Evolutionary conservation across 164 flowering plant species (phyloP), one percentile per base, ranked within the genome.

Genomic region (Buxus sempervirens): DNA sequence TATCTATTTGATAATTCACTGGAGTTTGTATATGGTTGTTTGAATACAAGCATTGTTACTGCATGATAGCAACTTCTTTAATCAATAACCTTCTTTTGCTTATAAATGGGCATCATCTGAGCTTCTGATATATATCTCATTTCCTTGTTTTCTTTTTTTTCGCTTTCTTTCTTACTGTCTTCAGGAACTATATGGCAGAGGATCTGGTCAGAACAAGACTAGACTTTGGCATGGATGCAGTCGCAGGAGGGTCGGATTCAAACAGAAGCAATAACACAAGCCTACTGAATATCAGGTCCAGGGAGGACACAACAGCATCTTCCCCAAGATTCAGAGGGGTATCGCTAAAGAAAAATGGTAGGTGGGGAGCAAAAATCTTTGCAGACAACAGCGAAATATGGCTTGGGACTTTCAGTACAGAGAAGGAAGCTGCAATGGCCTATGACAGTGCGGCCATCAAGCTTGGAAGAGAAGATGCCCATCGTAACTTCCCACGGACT

Each of bases 301-400:
- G 58, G 22, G 24, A 3, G 2, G 23, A 55, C 22, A 0, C 7
- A 7, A 32, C 38, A 7, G 38, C 7, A 32, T 32, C 38, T 7
- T 32, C 13, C 0, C 56, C 72, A 0, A 80, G 66, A 55, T 81
- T 68, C 78, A 87, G 81, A 73, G 91, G 91, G 1, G 85, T 85
- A 8, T 84, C 82, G 7, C 68, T 70, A 0, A 89, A 84, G 59
- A 77, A 67, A 22, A 85, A 82, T 45, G 88, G 89, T 0, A 74
- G 78, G 24, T 87, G 88, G 89, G 92, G 92, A 0, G 92, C 92
- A 10, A 88, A 87, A 54, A 87, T 87, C 18, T 87, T 84, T 27
- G 82, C 83, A 1, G 78, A 80, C 32, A 85, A 85, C 32, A 79
- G 72, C 9, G 64, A 86, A 41, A 75, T 85, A 36, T 87, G 92